A percentile compares a stretch with the other conserved stretches of the same genome.
Evolutionary conservation across 768 basidiomycete genomes (phyloP).

Genomic region (Phanerochaete sordida): DNA sequence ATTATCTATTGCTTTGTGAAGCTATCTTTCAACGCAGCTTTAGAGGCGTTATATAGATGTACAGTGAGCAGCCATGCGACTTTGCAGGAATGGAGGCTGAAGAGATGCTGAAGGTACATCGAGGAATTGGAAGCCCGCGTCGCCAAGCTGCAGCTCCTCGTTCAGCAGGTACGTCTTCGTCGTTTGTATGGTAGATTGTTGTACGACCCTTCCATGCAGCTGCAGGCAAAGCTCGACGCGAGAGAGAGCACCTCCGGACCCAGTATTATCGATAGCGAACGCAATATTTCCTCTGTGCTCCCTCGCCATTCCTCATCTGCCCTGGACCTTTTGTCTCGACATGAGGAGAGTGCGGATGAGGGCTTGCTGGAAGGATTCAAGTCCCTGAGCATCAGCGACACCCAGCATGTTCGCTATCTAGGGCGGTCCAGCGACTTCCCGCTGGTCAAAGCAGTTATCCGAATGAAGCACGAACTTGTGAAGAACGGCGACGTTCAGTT

Average conservation of each 20-base stretch:
- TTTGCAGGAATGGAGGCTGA: not conserved
- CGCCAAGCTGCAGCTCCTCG: not conserved
- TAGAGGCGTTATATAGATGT: conserved; percentile 11
- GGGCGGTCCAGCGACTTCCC: conserved; percentile 39
- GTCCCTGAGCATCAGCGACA: conserved; percentile 18
- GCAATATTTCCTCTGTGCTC: no score
- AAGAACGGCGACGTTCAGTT: not conserved
- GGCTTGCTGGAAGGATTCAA: not conserved
- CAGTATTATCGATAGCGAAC: no score
- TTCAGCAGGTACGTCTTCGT: not conserved
- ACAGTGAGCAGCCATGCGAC: not conserved
- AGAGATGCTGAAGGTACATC: not conserved
- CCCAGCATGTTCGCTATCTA: conserved; percentile 21
- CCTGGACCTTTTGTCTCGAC: not conserved
- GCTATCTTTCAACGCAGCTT: not conserved
- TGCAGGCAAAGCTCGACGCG: not conserved
- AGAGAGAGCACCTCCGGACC: not conserved
- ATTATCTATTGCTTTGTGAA: not conserved
- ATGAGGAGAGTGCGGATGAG: not conserved
- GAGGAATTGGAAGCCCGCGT: conserved; percentile 4
- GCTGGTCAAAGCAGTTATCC: conserved; percentile 37
- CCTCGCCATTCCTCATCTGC: not conserved
- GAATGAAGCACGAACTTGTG: conserved; percentile 37
- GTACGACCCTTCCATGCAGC: not conserved
- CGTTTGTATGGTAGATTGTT: not conserved